A percentile compares a stretch with the other conserved stretches of the same genome.
These are phyloP conservation scores for Panicum hallii DNA, from an alignment of 202 grass and related monocot genomes.

Conservation along the genomic window DNA sequence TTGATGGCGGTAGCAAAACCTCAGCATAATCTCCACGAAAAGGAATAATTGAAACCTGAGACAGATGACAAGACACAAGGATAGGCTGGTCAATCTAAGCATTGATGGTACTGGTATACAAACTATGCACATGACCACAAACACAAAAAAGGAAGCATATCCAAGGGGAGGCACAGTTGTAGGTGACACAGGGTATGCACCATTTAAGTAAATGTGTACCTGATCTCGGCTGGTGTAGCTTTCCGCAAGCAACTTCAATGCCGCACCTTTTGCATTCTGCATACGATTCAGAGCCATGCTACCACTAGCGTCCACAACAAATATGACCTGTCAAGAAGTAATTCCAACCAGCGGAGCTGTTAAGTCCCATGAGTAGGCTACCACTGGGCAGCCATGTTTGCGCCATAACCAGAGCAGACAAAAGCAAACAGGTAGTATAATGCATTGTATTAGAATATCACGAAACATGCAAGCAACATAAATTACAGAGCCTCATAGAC, in stretches of 20 bases:
- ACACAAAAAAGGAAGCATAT: background rate
- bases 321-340: slow-evolving; percentile 78
- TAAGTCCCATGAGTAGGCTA: background rate
- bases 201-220: slow-evolving; percentile 48
- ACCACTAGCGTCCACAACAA: slow-evolving; percentile 98
- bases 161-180: background rate
- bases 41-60: slow-evolving; percentile 94
- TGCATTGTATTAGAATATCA: background rate
- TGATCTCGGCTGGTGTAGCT: slow-evolving; percentile 99
- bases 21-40: slow-evolving; percentile 99
- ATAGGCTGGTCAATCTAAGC: background rate
- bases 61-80: slow-evolving; percentile 24
- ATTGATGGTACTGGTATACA: slow-evolving; percentile 15
- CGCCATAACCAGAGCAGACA: slow-evolving; percentile 9
- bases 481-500: slow-evolving; percentile 1
- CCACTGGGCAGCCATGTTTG: slow-evolving; percentile 4
- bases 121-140: slow-evolving; percentile 8
- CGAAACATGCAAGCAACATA: slow-evolving; percentile 19
- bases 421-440: slow-evolving; percentile 16
- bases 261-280: slow-evolving; percentile 99
- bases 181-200: slow-evolving; percentile 25
- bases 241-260: slow-evolving; percentile 92
- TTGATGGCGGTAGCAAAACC: slow-evolving; percentile 94
- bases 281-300: slow-evolving; percentile 99
- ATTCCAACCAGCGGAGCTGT: slow-evolving; percentile 15